Evolutionary conservation across 352 stramenopile species (phyloP).

Genomic region (Thraustotheca clavata): DNA sequence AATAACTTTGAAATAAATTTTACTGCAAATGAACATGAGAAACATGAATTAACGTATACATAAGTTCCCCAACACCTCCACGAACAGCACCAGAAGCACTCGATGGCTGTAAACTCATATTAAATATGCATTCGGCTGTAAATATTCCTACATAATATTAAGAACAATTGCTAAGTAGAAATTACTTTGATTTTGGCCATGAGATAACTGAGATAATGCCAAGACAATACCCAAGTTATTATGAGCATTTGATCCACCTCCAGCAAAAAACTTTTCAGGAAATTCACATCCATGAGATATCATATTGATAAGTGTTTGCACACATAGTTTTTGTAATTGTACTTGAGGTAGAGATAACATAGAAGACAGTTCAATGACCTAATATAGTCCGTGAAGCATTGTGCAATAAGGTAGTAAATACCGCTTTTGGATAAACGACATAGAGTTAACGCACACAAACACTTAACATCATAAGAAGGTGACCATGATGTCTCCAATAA

Average conservation of each 20-base stretch:
- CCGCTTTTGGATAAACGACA: constrained; percentile 40
- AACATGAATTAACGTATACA: constrained; percentile 31
- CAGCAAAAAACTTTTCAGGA: constrained; percentile 62
- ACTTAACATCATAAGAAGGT: constrained; percentile 52
- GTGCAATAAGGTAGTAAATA: constrained; percentile 25
- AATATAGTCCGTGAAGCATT: constrained; percentile 26
- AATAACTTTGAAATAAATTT: constrained; percentile 12
- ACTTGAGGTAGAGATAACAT: constrained; percentile 53
- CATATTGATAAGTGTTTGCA: constrained; percentile 66
- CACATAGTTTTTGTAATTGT: constrained; percentile 45
- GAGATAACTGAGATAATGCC: constrained; percentile 47
- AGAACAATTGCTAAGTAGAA: neutral
- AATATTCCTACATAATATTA: constrained; percentile 33
- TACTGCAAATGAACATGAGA: neutral
- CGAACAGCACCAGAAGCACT: constrained; percentile 45
- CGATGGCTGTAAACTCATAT: constrained; percentile 50
- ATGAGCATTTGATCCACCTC: constrained; percentile 55
- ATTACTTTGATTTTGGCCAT: constrained; percentile 20
- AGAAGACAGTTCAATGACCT: constrained; percentile 56
- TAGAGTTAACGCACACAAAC: constrained; percentile 52
- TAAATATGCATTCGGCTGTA: constrained; percentile 55
- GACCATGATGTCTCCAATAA: constrained; percentile 67
- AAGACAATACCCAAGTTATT: constrained; percentile 57
- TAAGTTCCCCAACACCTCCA: constrained; percentile 48
- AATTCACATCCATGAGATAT: constrained; percentile 52